Conservation (phyloP, 371 early-diverging fungal genomes). For the Mortierella polycephala region DNA sequence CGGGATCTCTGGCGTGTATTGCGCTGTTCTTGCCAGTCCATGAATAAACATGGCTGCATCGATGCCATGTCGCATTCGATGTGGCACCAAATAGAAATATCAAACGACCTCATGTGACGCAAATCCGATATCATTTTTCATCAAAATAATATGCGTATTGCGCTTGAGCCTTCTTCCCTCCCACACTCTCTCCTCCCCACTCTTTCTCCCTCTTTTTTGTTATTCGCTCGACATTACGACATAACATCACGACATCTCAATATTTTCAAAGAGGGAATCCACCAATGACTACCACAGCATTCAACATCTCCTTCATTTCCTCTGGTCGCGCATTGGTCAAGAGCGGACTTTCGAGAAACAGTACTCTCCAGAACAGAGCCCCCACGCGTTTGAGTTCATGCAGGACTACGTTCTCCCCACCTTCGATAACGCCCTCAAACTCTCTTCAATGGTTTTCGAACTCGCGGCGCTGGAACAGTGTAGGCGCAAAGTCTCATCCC, state of each 20-base stretch:
- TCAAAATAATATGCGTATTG: no score
- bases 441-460: background rate
- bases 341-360: background rate
- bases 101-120: no score
- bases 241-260: background rate
- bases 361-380: background rate
- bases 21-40: background rate
- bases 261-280: background rate
- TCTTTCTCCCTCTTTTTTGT: no score
- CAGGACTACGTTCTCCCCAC: slow-evolving; percentile 6
- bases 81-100: no score
- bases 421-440: background rate
- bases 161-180: background rate
- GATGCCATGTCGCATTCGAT: no score
- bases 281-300: background rate
- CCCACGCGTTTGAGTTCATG: slow-evolving; percentile 8
- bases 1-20: slow-evolving; percentile 50
- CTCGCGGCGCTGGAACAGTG: slow-evolving; percentile 4
- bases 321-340: background rate
- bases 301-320: background rate
- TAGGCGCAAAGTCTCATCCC: background rate
- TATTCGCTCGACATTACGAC: background rate
- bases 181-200: no score
- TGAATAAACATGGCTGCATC: no score
- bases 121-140: no score